Evolutionary conservation across 495 filamentous ascomycete genomes (phyloP).

Genomic region (Xylaria longipes): DNA sequence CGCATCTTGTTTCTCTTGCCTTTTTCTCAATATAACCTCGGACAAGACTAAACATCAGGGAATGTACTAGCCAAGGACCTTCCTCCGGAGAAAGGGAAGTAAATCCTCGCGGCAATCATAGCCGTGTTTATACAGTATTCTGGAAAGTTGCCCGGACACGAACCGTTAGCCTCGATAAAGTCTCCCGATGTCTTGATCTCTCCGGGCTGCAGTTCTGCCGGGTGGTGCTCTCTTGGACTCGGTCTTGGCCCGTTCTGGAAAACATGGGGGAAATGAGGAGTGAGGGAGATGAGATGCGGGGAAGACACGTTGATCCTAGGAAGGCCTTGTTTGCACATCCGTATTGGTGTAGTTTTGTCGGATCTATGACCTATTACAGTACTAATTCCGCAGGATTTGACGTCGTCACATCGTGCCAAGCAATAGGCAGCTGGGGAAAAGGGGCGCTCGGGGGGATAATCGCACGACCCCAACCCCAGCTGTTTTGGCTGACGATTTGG

Average conservation of each 20-base stretch:
- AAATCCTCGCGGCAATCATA: background rate
- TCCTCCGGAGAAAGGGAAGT: conserved; percentile 15
- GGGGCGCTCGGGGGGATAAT: background rate
- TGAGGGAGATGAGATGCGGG: conserved; percentile 11
- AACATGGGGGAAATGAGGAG: conserved; percentile 21
- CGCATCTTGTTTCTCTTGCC: background rate
- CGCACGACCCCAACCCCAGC: conserved; percentile 1
- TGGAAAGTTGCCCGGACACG: background rate
- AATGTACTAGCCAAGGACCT: background rate
- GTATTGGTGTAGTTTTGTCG: conserved; percentile 1
- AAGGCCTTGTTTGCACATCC: background rate
- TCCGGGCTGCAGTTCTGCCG: background rate
- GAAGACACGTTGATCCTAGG: conserved; percentile 2
- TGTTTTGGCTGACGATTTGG: background rate
- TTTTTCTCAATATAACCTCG: background rate
- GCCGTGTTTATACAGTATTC: background rate
- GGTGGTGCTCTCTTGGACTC: background rate
- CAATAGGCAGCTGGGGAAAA: conserved; percentile 21
- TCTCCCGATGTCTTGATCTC: background rate
- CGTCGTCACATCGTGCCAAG: conserved; percentile 17
- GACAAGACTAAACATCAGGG: background rate
- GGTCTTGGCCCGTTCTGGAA: conserved; percentile 2
- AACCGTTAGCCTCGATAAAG: background rate
- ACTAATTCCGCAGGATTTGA: background rate
- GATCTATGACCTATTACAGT: conserved; percentile 21